Evolutionary conservation across 2,329 filamentous ascomycete species (phyloP), one percentile per base, ranked within the genome.

Genomic region (Paraconiothyrium brasiliense): DNA sequence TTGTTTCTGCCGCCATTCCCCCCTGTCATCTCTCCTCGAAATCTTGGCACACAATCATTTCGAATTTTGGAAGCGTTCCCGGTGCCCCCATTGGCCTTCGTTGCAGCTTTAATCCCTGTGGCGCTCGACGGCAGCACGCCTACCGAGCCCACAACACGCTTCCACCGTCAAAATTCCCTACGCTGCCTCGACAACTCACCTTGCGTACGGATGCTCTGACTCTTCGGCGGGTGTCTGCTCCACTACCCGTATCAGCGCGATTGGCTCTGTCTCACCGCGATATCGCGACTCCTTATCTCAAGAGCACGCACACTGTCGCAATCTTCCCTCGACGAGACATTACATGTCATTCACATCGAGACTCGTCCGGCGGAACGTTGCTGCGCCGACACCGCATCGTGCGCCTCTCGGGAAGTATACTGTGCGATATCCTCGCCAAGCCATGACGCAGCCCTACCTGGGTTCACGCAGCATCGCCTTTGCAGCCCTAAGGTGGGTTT

Each of bases 41-140:
- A 52, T 67, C 67, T 71, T 69, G 67, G 66, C 70, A 68, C 75
- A 77, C 74, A 76, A 71, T 72, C 63, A 73, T 71, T 70, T 74
- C 62, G 70, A 71, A 76, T 75, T 75, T 77, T 71, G 65, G 66
- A 57, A 49, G 57, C 61, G 59, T 62, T 61, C 27, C 58, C 22
- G 48, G 47, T 32, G 20, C 63, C 69, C 66, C 67, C 60, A 77
- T 77, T 78, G 74, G 76, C 59, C 48, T 47, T 51, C 58, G 51
- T 65, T 60, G 60, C 63, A 50, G 56, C 61, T 60, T 27, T 32
- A 56, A 70, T 67, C 69, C 72, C 55, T 64, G 67, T 64, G 58
- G 63, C 57, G 63, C 64, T 67, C 60, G 49, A 61, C 69, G 71
- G 46, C 59, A 62, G 59, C 54, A 41, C 62, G 65, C 68, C 67